Evolutionary conservation across 169 alveolate species (phyloP).

Genomic region (Theileria orientalis): DNA sequence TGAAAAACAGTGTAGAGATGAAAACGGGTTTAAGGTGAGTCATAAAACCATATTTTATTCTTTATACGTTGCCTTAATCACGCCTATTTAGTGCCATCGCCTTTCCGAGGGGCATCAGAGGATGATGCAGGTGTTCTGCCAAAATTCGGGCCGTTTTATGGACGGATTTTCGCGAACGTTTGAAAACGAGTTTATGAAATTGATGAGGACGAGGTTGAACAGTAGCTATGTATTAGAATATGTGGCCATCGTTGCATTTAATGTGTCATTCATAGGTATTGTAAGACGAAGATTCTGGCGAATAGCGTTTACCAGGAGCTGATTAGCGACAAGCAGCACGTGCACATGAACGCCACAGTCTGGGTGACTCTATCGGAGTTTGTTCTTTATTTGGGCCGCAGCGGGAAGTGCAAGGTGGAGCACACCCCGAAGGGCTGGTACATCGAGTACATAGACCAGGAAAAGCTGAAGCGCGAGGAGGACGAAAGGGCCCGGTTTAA

Average conservation of each 20-base stretch:
- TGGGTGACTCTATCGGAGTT: constrained; percentile 91
- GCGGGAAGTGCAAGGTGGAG: constrained; percentile 88
- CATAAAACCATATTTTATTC: not conserved
- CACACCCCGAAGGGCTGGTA: constrained; percentile 91
- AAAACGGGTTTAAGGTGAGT: constrained; percentile 89
- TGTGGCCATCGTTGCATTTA: too few species aligned
- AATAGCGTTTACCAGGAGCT: constrained; percentile 87
- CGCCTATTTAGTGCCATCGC: constrained; percentile 80
- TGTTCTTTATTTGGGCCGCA: constrained; percentile 84
- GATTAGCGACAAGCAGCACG: constrained; percentile 88
- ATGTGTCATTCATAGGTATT: constrained; percentile 56
- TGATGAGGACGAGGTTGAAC: constrained; percentile 81
- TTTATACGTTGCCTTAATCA: not conserved
- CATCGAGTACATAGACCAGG: constrained; percentile 87
- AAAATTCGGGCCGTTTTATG: constrained; percentile 87
- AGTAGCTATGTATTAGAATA: not conserved
- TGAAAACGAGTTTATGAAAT: constrained; percentile 86
- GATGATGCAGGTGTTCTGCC: constrained; percentile 89
- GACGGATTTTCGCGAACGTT: constrained; percentile 89
- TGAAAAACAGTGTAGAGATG: constrained; percentile 93
- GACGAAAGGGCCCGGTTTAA: constrained; percentile 57
- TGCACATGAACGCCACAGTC: constrained; percentile 93
- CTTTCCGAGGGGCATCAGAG: constrained; percentile 91
- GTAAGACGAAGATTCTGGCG: constrained; percentile 82
- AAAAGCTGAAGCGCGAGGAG: constrained; percentile 68